Base-by-base conservation (phyloP, 176 grass and related monocot genomes). In the Oryza australiensis region DNA sequence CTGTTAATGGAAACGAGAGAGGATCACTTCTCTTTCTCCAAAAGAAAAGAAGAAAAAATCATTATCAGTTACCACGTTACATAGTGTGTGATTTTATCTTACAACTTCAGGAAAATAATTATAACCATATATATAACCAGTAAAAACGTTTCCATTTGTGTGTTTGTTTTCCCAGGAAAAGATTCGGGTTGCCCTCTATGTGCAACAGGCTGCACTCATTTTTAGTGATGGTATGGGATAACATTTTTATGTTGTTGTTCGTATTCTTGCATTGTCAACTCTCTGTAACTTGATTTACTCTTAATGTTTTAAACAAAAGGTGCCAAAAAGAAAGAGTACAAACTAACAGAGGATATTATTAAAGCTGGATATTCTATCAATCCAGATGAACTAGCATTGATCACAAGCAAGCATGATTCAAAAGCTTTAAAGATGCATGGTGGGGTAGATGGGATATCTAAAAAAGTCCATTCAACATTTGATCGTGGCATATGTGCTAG, bases 331-430 rank as follows among this genome's bases (percentile, higher is more conserved):
- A 85, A 72, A 49, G 95, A 93, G n/a, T 88, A 91, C 66, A 77
- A 83, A 12, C 76, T 95, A 66, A 87, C 89, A 23, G 88, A 94
- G 27, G 93, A 95, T 27, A 86, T 95, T 24, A 88, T 70, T 64
- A 89, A 94, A 71, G 92, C 92, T 82, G 73, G 93, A 37, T 98
- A 84, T 80, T 88, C 82, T 1, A 88, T 98, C 26, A 93, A 84
- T 24, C 92, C 95, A 14, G 90, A 98, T 78, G 95, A 98, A 86
- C 22, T 98, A 80, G 90, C 92, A 85, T 88, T 86, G 11, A 91
- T 98, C 70, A 82, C 92, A 75, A 87, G 95, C 68, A 66, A 75
- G 35, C 93, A 95, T 86, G 89, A 98, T 71, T 51, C 53, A 20
- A 95, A 91, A 62, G 37, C 78, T 59, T 82, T 98, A 33, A 91